A percentile compares a stretch with the other conserved stretches of the same genome.
These are phyloP conservation scores for Aureobasidium leucospermi DNA, from an alignment of 2,329 filamentous ascomycete genomes.

Conservation along the genomic window DNA sequence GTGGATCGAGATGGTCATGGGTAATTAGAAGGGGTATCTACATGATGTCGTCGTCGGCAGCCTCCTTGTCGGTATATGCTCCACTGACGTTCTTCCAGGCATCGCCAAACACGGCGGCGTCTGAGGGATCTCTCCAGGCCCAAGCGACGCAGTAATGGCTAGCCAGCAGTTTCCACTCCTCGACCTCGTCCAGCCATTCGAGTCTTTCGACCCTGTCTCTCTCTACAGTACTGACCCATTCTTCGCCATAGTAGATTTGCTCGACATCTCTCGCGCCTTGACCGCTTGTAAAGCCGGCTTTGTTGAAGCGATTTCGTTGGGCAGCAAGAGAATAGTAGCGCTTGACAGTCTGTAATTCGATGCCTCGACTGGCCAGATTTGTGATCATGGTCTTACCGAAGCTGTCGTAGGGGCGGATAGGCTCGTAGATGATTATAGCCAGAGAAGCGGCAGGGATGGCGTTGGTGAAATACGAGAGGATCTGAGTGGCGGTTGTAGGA, in stretches of 20 bases:
- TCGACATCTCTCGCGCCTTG: constrained; percentile 54
- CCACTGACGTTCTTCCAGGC: constrained; percentile 15
- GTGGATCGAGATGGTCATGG: too few species aligned
- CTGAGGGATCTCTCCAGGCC: constrained; percentile 61
- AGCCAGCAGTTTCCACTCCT: constrained; percentile 84
- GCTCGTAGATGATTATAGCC: constrained; percentile 77
- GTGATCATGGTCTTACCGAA: constrained; percentile 90
- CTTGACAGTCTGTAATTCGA: constrained; percentile 75
- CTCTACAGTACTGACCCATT: constrained; percentile 64
- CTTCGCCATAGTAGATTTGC: constrained; percentile 52
- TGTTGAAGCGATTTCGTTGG: constrained; percentile 59
- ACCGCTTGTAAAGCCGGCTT: constrained; percentile 57
- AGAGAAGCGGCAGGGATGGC: constrained; percentile 39
- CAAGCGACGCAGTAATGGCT: constrained; percentile 85
- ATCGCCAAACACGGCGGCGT: constrained; percentile 6
- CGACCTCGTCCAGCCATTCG: constrained; percentile 89
- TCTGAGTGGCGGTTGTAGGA: constrained; percentile 52
- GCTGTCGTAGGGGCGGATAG: constrained; percentile 71
- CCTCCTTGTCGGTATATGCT: constrained; percentile 13
- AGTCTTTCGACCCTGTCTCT: constrained; percentile 70
- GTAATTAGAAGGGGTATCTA: neutral
- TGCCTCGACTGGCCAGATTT: constrained; percentile 75
- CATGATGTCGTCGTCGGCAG: constrained; percentile 14
- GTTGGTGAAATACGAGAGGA: constrained; percentile 44
- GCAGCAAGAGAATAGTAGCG: constrained; percentile 60